Conservation (phyloP, 1,284 basidiomycete genomes). For the Ganoderma resinaceum region DNA sequence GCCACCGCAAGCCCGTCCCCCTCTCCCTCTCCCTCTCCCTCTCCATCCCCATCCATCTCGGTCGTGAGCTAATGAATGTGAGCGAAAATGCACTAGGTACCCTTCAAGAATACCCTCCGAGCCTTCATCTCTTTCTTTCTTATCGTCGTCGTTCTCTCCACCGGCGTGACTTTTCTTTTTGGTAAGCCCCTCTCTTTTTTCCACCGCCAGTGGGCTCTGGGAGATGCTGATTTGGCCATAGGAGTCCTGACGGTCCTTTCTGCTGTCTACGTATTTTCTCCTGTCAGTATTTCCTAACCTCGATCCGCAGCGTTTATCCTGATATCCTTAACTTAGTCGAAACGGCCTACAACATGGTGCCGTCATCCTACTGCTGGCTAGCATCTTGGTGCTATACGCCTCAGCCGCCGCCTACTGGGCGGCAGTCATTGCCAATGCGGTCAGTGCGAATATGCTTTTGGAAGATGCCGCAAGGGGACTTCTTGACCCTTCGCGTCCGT, state of each 20-base stretch:
- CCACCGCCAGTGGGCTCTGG: not conserved
- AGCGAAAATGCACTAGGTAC: not conserved
- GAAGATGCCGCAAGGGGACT: not conserved
- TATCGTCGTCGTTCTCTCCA: not conserved
- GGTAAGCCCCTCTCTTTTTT: not conserved
- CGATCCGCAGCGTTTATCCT: not conserved
- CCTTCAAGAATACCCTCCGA: not conserved
- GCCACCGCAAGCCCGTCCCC: not conserved
- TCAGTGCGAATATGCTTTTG: not conserved
- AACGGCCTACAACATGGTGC: not conserved
- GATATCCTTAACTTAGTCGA: not conserved
- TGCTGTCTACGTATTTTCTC: not conserved
- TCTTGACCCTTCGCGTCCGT: not conserved
- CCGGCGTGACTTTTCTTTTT: not conserved
- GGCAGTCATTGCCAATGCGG: not conserved
- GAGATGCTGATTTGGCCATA: not conserved
- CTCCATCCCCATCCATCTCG: not conserved
- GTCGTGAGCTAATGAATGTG: not conserved
- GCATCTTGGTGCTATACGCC: not conserved
- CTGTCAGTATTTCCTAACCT: not conserved
- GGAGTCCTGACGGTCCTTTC: not conserved
- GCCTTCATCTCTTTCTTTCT: not conserved
- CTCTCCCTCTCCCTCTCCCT: not conserved
- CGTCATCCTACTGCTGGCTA: not conserved
- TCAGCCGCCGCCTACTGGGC: not conserved